Base-by-base conservation (phyloP, 495 filamentous ascomycete genomes). In the Extremus antarcticus region DNA sequence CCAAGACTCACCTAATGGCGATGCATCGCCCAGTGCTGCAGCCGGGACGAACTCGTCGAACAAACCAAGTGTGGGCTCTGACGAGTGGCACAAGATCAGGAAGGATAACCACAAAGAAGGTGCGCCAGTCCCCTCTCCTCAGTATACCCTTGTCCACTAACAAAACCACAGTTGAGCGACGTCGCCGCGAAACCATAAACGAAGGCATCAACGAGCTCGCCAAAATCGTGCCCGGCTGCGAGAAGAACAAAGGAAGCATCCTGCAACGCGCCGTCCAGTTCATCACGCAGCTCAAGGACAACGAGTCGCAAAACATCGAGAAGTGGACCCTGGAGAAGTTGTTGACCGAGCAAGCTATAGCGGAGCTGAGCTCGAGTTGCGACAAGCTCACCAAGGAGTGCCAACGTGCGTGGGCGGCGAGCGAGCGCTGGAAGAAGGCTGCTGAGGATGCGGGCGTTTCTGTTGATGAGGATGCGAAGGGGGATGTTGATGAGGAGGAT, bases 41-140 rank as follows among this genome's bases (percentile, higher is more conserved):
- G 72, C 17, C 15, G 41, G 2, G 39, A 16, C 8, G 4, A 68
- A 67, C 29, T 11, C 15, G 61, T 52, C 52, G 47, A 51, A 66
- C 64, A 97, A 97, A 70, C 92, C 91, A 20, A 81, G 86, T 7
- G 92, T 98, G 23, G 92, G 92, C 7, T 90, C 90, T 1, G 90
- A 95, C 25, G 92, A 98, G 66, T 98, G 92, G 92, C 92, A 98
- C 70, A 92, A 91, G 69, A 83, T 95, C 57, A 82, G 92, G 61
- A 91, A 91, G 67, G 94, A 98, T 66, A 98, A 97, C 63, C 92
- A 98, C 74, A 98, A 98, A 79, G 92, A 98, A 77, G 92, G 92
- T 94, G 72, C 58, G 79, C 71, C 1, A 13, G 50, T 53, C 43
- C 47, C 32, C 25, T 17, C 29, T 35, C 4, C 29, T 4, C 4